phyloP scores from a whole-genome alignment of 192 early-diverging fungal species.

The Borealophlyctis nickersoniae region DNA sequence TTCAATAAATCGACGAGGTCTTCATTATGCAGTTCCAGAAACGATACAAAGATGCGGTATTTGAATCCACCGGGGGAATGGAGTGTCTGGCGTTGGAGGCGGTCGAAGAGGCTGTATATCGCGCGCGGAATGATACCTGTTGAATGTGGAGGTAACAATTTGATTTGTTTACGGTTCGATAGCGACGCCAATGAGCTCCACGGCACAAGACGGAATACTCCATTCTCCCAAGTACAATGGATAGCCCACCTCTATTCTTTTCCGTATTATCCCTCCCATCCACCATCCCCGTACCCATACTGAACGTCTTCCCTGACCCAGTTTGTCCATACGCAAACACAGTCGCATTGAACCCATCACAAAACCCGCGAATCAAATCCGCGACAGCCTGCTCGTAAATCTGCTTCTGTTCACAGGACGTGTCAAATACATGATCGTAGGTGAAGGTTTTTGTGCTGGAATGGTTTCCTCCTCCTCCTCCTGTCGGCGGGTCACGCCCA shows the following conservation, averaged over 20 bases:
- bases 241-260: constrained; percentile 50
- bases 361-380: too few species aligned
- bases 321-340: constrained; percentile 84
- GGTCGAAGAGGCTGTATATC: constrained; percentile 36
- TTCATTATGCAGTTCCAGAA: constrained; percentile 59
- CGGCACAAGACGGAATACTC: background rate
- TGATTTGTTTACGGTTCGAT: too few species aligned
- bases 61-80: constrained; percentile 7
- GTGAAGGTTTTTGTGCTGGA: too few species aligned
- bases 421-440: constrained; percentile 65
- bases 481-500: too few species aligned
- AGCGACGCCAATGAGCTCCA: background rate
- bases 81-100: constrained; percentile 20
- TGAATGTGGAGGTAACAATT: too few species aligned
- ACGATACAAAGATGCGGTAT: constrained; percentile 37
- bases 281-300: constrained; percentile 63
- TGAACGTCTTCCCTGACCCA: constrained; percentile 86
- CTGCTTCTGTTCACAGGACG: constrained; percentile 67
- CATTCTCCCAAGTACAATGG: background rate
- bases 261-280: constrained; percentile 82
- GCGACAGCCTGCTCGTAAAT: too few species aligned
- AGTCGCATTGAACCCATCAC: constrained; percentile 81
- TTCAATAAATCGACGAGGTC: constrained; percentile 18
- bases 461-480: too few species aligned
- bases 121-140: constrained; percentile 54